A percentile compares a stretch with the other conserved stretches of the same genome.
phyloP scores from a whole-genome alignment of 2,329 filamentous ascomycete genomes.

The Colletotrichum sp. region DNA sequence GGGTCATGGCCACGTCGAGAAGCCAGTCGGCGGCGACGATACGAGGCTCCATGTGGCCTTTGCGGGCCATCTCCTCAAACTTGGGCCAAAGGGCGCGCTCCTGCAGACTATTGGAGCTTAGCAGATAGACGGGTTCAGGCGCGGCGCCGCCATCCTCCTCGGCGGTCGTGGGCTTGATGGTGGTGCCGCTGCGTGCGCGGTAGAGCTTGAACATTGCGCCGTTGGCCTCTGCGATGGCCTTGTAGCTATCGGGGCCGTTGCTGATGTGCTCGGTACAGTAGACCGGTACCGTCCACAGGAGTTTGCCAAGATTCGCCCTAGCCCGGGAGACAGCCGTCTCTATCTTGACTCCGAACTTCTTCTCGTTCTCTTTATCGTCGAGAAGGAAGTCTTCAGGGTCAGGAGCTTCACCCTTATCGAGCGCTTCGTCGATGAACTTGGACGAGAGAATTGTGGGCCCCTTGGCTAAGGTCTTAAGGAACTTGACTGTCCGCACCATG shows the following conservation, averaged over 20 bases:
- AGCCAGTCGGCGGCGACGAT: constrained; percentile 91
- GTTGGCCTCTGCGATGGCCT: constrained; percentile 85
- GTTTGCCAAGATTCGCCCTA: constrained; percentile 74
- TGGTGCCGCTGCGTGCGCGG: constrained; percentile 72
- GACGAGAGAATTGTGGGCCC: constrained; percentile 80
- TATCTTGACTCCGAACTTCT: constrained; percentile 72
- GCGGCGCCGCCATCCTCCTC: constrained; percentile 66
- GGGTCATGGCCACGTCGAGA: constrained; percentile 86
- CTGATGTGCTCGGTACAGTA: constrained; percentile 84
- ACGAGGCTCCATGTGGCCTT: constrained; percentile 78
- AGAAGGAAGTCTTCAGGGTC: constrained; percentile 71
- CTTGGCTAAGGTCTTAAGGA: constrained; percentile 83
- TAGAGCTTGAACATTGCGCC: constrained; percentile 84
- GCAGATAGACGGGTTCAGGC: constrained; percentile 80
- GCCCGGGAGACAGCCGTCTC: constrained; percentile 73
- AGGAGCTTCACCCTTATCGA: constrained; percentile 71
- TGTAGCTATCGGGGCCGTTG: constrained; percentile 85
- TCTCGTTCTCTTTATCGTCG: constrained; percentile 75
- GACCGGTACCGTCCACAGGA: constrained; percentile 78
- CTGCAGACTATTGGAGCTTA: constrained; percentile 70
- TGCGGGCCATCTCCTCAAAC: constrained; percentile 80
- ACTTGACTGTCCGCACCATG: constrained; percentile 91
- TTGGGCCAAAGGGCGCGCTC: constrained; percentile 80
- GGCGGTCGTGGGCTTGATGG: constrained; percentile 65
- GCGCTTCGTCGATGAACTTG: constrained; percentile 77